Base-by-base conservation (phyloP, 306 rosid species). In the Cucurbita ficifolia region DNA sequence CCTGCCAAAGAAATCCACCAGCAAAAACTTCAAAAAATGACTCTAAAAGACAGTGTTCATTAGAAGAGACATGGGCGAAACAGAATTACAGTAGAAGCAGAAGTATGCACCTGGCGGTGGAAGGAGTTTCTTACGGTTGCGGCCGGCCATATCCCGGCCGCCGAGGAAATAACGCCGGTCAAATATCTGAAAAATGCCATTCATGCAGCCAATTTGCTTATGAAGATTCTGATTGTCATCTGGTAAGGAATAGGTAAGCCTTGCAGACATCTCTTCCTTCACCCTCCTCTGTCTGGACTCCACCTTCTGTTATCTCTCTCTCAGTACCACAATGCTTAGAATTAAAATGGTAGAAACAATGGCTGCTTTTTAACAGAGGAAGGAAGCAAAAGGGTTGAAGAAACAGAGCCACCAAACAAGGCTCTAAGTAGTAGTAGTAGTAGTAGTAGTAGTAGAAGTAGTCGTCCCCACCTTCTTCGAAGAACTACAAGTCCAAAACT, bases 181-280 rank as follows among this genome's bases (percentile, higher is more conserved):
- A 73, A 93, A 90, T 72, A 93, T 86, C 85, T 85, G 92, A 72
- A 90, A 86, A 77, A 93, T 81, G 19, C 90, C 96, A 79, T 83
- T 78, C 77, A 90, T 85, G 83, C 98, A 93, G 0, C 98, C 97
- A 81, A 90, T 85, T 39, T 90, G 96, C 86, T 90, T 90, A 80
- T 85, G 87, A 79, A 93, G 82, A 71, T 88, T 93, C 75, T 77
- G 80, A 42, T 85, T 90, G 60, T 93, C 93, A 43, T 86, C 91
- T 38, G 83, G 83, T 74, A 84, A 63, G 7, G 87, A 71, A 76
- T 74, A 81, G 53, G 79, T 72, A 68, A 79, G 67, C 68, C 83
- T 88, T 59, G 82, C 80, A 79, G 97, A 82, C 98, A 93, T 93
- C 42, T 86, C 50, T 82, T 63, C 18, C 61, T 62, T 39, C 82